Evolutionary conservation across 2,329 filamentous ascomycete species (phyloP).

Genomic region (Exophiala xenobiotica): DNA sequence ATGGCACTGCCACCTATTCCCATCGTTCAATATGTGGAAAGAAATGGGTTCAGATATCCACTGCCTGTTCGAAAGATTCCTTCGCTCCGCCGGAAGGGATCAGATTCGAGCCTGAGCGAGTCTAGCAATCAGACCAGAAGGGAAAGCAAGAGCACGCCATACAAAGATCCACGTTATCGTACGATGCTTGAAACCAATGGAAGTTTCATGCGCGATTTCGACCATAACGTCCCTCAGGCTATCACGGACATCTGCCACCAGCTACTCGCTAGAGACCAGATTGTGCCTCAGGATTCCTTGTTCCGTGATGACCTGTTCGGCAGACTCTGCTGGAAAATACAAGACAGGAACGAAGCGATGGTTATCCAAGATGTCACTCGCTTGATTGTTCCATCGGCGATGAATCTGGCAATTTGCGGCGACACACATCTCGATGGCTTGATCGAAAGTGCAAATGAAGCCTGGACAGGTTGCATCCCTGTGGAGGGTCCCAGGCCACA

Average conservation of each 20-base stretch:
- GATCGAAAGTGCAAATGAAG: slow-evolving; percentile 37
- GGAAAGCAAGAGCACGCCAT: slow-evolving; percentile 27
- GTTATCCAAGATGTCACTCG: slow-evolving; percentile 39
- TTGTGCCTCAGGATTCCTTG: slow-evolving; percentile 28
- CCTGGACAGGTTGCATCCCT: slow-evolving; percentile 35
- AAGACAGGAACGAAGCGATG: slow-evolving; percentile 36
- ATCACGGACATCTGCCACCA: slow-evolving; percentile 23
- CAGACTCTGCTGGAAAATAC: slow-evolving; percentile 34
- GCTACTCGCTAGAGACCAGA: slow-evolving; percentile 9
- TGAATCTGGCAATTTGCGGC: slow-evolving; percentile 33
- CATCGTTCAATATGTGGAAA: slow-evolving; percentile 9
- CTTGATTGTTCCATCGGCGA: slow-evolving; percentile 40
- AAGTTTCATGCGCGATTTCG: slow-evolving; percentile 26
- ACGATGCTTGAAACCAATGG: slow-evolving; percentile 24
- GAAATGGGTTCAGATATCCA: slow-evolving; percentile 1
- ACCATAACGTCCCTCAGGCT: neutral
- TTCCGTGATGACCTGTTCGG: slow-evolving; percentile 40
- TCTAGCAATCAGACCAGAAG: slow-evolving; percentile 28
- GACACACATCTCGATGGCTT: slow-evolving; percentile 31
- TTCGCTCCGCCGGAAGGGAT: slow-evolving; percentile 20
- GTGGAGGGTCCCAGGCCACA: slow-evolving; percentile 34
- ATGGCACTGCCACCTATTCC: slow-evolving; percentile 6
- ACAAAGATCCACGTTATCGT: slow-evolving; percentile 22
- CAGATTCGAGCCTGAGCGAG: slow-evolving; percentile 17
- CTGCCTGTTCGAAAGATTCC: slow-evolving; percentile 1